Percentiles rank a stretch among this genome's conserved stretches.
These are phyloP conservation scores for Boletus insuetus DNA, from an alignment of 768 basidiomycete genomes.

Conservation along the genomic window DNA sequence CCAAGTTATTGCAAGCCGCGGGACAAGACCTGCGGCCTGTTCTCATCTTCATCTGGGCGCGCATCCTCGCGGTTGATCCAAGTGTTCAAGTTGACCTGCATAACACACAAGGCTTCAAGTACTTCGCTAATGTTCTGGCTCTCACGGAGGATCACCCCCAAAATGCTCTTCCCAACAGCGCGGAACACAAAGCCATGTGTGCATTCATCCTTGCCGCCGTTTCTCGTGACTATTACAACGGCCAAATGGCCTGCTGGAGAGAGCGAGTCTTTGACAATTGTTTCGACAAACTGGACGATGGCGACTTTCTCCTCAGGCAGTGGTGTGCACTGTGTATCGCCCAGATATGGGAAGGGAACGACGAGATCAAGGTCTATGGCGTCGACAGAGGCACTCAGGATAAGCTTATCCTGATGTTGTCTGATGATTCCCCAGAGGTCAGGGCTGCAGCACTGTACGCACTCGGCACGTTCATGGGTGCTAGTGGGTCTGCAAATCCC, in stretches of 20 bases:
- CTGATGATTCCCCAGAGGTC: conserved; percentile 91
- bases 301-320: conserved; percentile 89
- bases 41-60: conserved; percentile 97
- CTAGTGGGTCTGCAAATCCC: conserved; percentile 70
- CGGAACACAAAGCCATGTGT: conserved; percentile 98
- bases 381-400: conserved; percentile 80
- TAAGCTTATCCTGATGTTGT: conserved; percentile 71
- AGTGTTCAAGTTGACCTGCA: conserved; percentile 88
- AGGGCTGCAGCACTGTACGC: conserved; percentile 89
- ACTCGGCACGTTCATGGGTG: conserved; percentile 90
- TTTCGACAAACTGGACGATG: conserved; percentile 78
- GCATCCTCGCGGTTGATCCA: conserved; percentile 95
- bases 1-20: conserved; percentile 92
- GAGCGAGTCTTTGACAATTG: conserved; percentile 86
- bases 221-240: conserved; percentile 82
- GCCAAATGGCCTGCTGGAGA: conserved; percentile 81
- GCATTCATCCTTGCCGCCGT: conserved; percentile 92
- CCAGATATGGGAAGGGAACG: conserved; percentile 91
- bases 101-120: conserved; percentile 77
- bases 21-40: conserved; percentile 96
- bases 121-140: conserved; percentile 77
- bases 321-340: conserved; percentile 94
- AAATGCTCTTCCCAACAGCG: conserved; percentile 78
- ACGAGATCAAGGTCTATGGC: conserved; percentile 84
- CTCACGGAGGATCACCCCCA: conserved; percentile 57